Base-by-base conservation (phyloP, 805 yeast genomes). In the Teunomyces atbi region DNA sequence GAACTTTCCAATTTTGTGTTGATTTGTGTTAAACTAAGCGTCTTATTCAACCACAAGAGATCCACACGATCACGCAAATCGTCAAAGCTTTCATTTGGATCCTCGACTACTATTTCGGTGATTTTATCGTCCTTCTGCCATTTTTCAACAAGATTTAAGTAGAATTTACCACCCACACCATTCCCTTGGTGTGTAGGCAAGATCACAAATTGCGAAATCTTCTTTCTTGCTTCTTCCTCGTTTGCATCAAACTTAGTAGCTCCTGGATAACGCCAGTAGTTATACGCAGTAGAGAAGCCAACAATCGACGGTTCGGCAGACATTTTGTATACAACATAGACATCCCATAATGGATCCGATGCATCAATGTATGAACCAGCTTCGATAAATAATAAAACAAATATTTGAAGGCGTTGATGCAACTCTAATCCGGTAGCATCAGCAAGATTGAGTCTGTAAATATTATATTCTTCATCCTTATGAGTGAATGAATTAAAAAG, bases 61-160 rank as follows among this genome's bases (percentile, higher is more conserved):
- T 94, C 98, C 51, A 83, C 77, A 27, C 92, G 71, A 61, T 94
- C 97, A 48, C 99, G 76, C 54, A 94, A 70, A 59, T 88, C 95
- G 60, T 94, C 99, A 66, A 94, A 92, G 29, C 82, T 81, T 60
- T 90, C 97, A 59, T 86, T 87, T 2, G 98, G 98, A 62, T 94
- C 99, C 62, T 94, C 98, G 3, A 94, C 89, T 0, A 92, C 89
- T 33, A 94, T 76, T 56, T 91, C 96, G 28, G 69, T 65, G 19
- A 90, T 80, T 1, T 58, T 49, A 0, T 61, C 57, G 52, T 87
- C 86, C 0, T 58, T 52, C 3, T 72, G 54, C 86, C 96, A 89
- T 38, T 62, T 51, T 2, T 74, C 68, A 45, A 78, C 73, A 6
- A 94, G 64, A 0, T 74, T 49, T 8, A 72, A 66, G 61, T 92